Evolutionary conservation across 1,284 basidiomycete species (phyloP).

Genomic region (Ustilago esculenta): DNA sequence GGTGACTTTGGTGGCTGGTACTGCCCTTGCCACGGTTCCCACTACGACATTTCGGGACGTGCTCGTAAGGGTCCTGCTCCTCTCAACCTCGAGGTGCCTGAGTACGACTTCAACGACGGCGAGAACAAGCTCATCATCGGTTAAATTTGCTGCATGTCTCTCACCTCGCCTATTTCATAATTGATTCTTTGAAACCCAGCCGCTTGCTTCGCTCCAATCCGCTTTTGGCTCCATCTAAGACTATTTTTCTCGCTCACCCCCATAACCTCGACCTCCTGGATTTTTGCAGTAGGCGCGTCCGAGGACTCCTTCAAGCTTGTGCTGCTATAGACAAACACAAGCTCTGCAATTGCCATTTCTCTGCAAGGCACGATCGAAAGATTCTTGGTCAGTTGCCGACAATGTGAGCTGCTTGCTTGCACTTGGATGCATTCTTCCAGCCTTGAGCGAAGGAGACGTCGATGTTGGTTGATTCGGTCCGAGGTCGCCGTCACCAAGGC

Average conservation of each 20-base stretch:
- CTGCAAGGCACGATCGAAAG: no score
- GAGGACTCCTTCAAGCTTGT: not conserved
- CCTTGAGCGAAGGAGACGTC: no score
- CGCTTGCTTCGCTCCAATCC: no score
- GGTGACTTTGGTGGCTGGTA: conserved; percentile 85
- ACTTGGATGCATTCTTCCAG: no score
- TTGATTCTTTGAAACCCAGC: not conserved
- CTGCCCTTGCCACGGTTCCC: conserved; percentile 91
- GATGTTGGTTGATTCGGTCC: no score
- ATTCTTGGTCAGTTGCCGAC: no score
- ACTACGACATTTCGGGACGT: conserved; percentile 94
- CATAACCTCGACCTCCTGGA: no score
- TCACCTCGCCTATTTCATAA: not conserved
- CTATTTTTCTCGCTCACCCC: no score
- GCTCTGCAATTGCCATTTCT: conserved; percentile 1
- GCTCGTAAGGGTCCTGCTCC: conserved; percentile 86
- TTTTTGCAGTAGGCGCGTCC: not conserved
- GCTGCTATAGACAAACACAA: conserved; percentile 5
- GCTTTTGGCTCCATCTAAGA: no score
- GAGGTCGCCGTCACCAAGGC: no score
- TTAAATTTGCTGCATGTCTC: conserved; percentile 69
- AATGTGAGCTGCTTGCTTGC: no score
- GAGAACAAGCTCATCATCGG: conserved; percentile 82
- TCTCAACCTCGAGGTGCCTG: conserved; percentile 85
- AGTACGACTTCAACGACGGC: conserved; percentile 67